Base-by-base conservation (phyloP, 2,329 filamentous ascomycete genomes). In the Penicillium sp. region DNA sequence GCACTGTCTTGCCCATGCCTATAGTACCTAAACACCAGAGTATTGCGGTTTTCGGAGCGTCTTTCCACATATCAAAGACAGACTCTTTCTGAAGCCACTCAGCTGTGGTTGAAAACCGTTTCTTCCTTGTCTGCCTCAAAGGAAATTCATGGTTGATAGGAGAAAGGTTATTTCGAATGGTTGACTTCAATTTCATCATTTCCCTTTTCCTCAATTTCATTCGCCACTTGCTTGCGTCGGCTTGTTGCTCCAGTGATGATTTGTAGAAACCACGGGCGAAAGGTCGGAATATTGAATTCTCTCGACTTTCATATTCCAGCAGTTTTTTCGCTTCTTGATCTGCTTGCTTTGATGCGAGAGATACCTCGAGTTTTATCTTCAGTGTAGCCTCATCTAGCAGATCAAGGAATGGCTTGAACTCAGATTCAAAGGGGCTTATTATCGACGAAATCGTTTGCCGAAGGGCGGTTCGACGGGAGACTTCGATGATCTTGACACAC, bases 1-100 rank as follows among this genome's bases (percentile, higher is more conserved):
- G 31, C 11, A 65, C 55, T 22, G 61, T 65, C 44, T 64, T 67
- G 1, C 64, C 63, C 12, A 54, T 49, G 10, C 41, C 41, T 30
- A 43, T 43, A 6, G 41, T 43, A 0, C 41, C 41, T 43, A 43
- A 17, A 30, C 41, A 28, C 41, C 41, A 43, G 25, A 43, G 25
- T 8, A 43, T 43, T 3, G 41, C n/a, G 1, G 41, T 9, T 43
- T 17, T 10, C 3, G 41, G 41, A 12, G 17, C 25, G 1, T 30
- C 6, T 17, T 14, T 30, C 41, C 41, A 43, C 25, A 17, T 1
- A 17, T 43, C 25, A 17, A 43, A 43, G 5, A 14, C 41, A 3
- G 7, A 7, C 26, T 43, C 41, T 43, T 30, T 43, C n/a, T 43
- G 41, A 30, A 43, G 3, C 41, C 41, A 43, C 10, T 43, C 41